Conservation (phyloP, 345 rosid genomes). For the Hibiscus trionum region DNA sequence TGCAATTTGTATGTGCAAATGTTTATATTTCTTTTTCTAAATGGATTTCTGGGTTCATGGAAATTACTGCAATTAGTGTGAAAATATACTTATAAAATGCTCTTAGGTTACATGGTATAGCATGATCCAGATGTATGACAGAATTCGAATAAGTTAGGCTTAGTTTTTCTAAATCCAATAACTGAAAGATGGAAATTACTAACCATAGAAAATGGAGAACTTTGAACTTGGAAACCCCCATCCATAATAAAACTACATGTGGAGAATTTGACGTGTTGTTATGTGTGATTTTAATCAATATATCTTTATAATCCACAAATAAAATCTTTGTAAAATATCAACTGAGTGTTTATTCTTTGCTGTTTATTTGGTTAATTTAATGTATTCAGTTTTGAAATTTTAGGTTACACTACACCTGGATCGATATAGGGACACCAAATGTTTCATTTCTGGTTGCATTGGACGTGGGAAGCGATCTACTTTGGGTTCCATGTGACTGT, state of each 20-base stretch:
- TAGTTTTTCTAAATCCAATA: not conserved
- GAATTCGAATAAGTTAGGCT: not conserved
- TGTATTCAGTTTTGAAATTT: not conserved
- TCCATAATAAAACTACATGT: not conserved
- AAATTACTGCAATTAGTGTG: no score
- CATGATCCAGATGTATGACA: not conserved
- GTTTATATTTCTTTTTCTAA: not conserved
- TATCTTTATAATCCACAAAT: not conserved
- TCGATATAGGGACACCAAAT: constrained; percentile 70
- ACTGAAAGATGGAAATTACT: not conserved
- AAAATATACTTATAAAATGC: not conserved
- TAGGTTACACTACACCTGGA: constrained; percentile 83
- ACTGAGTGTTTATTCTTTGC: not conserved
- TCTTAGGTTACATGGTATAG: not conserved
- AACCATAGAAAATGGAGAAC: not conserved
- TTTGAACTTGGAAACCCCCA: not conserved
- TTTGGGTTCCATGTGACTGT: constrained; percentile 90
- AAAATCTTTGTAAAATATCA: not conserved
- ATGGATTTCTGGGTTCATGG: no score
- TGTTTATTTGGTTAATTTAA: not conserved
- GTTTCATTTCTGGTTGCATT: constrained; percentile 80
- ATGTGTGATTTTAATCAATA: no score
- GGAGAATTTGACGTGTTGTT: not conserved
- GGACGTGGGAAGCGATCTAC: constrained; percentile 76
- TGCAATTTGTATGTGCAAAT: not conserved